Conservation (phyloP, 352 stramenopile species). For the Pythium insidiosum region DNA sequence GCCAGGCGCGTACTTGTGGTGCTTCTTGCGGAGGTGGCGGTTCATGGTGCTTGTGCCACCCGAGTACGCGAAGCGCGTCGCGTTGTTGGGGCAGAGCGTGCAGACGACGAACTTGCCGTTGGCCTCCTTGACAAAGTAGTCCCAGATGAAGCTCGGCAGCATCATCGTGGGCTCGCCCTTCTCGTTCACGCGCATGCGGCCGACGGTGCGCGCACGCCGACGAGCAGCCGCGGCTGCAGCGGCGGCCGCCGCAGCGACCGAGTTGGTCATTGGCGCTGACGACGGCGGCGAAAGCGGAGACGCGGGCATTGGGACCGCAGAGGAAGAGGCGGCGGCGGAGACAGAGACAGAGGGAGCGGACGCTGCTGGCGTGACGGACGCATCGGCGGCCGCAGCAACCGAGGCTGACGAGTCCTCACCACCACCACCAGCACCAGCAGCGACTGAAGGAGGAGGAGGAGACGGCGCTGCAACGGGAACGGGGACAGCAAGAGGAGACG, state of each 20-base stretch:
- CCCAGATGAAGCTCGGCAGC: slow-evolving; percentile 78
- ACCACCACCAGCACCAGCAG: too few relatives aligned
- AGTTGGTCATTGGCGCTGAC: not conserved
- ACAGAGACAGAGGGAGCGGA: not conserved
- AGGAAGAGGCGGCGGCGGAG: not conserved
- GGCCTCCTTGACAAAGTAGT: slow-evolving; percentile 75
- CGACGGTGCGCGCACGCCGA: slow-evolving; percentile 1
- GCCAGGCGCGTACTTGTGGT: slow-evolving; percentile 69
- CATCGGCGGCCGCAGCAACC: too few relatives aligned
- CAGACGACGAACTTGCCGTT: slow-evolving; percentile 76
- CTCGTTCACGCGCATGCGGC: slow-evolving; percentile 23
- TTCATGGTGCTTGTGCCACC: slow-evolving; percentile 82
- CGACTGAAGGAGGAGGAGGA: too few relatives aligned
- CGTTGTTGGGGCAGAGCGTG: slow-evolving; percentile 55
- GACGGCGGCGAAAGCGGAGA: too few relatives aligned
- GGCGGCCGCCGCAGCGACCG: not conserved
- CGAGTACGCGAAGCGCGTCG: slow-evolving; percentile 74
- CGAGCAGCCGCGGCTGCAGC: not conserved
- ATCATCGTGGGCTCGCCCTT: slow-evolving; percentile 57
- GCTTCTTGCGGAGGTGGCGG: slow-evolving; percentile 72
- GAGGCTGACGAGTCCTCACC: too few relatives aligned
- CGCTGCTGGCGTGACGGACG: not conserved
- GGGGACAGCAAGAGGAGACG: too few relatives aligned
- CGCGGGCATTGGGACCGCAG: not conserved
- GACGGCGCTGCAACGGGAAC: too few relatives aligned